phyloP scores from a whole-genome alignment of 2,329 filamentous ascomycete genomes.

The Colletotrichum spinosum region DNA sequence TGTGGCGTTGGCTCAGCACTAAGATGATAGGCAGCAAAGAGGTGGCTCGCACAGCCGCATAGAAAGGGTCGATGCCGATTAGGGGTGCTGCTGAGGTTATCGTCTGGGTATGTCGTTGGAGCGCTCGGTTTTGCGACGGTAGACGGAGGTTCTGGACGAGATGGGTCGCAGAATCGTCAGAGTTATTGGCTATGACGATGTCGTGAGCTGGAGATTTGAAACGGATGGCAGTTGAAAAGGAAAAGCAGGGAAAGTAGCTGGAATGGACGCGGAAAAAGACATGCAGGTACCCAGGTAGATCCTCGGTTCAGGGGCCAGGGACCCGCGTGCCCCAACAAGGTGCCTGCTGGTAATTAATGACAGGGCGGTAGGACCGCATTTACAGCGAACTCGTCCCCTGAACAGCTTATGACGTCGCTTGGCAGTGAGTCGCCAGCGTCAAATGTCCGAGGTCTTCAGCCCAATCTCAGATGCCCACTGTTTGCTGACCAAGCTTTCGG shows the following conservation, averaged over 20 bases:
- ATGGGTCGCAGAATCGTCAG: too few species aligned
- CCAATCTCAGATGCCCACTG: too few species aligned
- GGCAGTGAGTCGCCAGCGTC: conserved; percentile 4
- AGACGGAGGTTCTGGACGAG: too few species aligned
- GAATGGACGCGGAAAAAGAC: too few species aligned
- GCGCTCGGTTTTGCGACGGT: background rate
- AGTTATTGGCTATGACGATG: too few species aligned
- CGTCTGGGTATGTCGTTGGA: background rate
- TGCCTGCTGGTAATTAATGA: too few species aligned
- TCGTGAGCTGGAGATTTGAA: too few species aligned
- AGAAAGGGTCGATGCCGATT: background rate
- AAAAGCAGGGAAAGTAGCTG: too few species aligned
- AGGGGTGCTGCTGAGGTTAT: background rate
- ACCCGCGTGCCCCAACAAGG: too few species aligned
- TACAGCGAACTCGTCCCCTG: too few species aligned
- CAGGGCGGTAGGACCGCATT: too few species aligned
- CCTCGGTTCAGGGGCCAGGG: conserved; percentile 9
- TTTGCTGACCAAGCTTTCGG: conserved; percentile 29
- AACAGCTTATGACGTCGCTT: conserved; percentile 23
- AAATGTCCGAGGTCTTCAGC: background rate
- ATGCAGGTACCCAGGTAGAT: background rate
- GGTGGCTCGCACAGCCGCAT: conserved; percentile 27
- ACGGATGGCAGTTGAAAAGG: too few species aligned
- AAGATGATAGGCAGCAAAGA: background rate
- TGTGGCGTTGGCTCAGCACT: conserved; percentile 25